These are phyloP conservation scores for Eragrostis tef DNA, from an alignment of 202 grass and related monocot species.

Conservation along the genomic window DNA sequence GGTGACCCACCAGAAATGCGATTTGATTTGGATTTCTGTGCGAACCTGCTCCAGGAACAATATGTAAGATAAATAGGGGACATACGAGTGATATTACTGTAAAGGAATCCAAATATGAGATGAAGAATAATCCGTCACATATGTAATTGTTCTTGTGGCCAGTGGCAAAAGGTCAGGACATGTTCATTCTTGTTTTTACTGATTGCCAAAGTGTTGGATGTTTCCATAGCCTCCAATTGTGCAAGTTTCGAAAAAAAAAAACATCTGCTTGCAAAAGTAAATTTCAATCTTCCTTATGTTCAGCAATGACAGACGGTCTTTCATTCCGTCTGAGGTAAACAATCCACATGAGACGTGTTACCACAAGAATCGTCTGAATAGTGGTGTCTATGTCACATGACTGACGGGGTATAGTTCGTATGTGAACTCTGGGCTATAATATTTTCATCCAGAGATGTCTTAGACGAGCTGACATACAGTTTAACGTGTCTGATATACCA, in stretches of 20 bases:
- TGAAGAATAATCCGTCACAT: neutral
- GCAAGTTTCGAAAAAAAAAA: neutral
- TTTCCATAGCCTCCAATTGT: neutral
- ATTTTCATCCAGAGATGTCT: no score
- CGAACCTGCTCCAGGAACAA: slow-evolving; percentile 70
- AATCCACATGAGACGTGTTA: no score
- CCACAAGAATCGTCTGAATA: no score
- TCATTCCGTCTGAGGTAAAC: no score
- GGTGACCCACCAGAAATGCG: slow-evolving; percentile 84
- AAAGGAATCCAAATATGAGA: slow-evolving; percentile 27
- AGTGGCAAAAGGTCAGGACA: neutral
- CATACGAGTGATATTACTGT: neutral
- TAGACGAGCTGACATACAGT: no score
- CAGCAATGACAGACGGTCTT: no score
- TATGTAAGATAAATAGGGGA: slow-evolving; percentile 63
- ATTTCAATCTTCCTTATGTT: no score
- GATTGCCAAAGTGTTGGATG: neutral
- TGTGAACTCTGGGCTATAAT: no score
- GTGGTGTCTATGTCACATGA: no score
- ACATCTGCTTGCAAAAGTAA: no score
- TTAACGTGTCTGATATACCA: no score
- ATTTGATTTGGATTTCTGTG: slow-evolving; percentile 77
- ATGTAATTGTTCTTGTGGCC: neutral
- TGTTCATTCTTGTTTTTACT: neutral
- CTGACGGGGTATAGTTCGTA: no score